Evolutionary conservation across 371 early-diverging fungal species (phyloP).

Genomic region (Mucor racemosus): DNA sequence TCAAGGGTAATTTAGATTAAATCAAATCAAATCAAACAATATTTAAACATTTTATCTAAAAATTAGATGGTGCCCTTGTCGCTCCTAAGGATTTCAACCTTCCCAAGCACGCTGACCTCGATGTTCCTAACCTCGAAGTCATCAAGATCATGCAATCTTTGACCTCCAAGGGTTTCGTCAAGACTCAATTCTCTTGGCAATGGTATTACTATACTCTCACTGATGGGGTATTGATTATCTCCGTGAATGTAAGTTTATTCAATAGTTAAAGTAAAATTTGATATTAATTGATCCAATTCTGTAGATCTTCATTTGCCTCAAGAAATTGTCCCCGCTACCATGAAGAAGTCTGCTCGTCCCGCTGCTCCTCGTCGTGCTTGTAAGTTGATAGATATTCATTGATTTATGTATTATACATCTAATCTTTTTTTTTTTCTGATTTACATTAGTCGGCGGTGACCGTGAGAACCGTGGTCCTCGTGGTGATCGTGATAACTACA

Average conservation of each 20-base stretch:
- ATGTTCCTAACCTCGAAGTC: constrained; percentile 97
- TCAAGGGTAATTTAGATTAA: constrained; percentile 65
- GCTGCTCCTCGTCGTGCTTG: constrained; percentile 66
- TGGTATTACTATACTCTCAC: constrained; percentile 99
- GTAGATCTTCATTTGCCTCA: constrained; percentile 89
- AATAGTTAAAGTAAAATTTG: neutral
- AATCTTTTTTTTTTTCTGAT: neutral
- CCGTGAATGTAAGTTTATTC: constrained; percentile 69
- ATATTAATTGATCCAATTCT: neutral
- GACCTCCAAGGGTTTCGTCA: constrained; percentile 93
- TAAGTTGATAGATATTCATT: constrained; percentile 25
- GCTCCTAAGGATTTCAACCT: constrained; percentile 98
- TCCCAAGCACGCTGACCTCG: constrained; percentile 91
- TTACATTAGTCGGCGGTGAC: constrained; percentile 39
- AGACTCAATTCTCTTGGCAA: constrained; percentile 98
- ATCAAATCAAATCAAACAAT: neutral
- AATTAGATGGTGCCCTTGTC: constrained; percentile 93
- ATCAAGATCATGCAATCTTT: constrained; percentile 98
- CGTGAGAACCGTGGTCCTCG: constrained; percentile 65
- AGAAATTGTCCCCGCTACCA: constrained; percentile 95
- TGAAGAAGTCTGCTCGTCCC: constrained; percentile 88
- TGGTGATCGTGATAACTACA: constrained; percentile 82
- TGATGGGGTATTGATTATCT: constrained; percentile 96
- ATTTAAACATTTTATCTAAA: constrained; percentile 17
- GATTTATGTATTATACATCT: neutral